Base-by-base conservation (phyloP, 2,329 filamentous ascomycete species). In the Cercospora nicotianae region DNA sequence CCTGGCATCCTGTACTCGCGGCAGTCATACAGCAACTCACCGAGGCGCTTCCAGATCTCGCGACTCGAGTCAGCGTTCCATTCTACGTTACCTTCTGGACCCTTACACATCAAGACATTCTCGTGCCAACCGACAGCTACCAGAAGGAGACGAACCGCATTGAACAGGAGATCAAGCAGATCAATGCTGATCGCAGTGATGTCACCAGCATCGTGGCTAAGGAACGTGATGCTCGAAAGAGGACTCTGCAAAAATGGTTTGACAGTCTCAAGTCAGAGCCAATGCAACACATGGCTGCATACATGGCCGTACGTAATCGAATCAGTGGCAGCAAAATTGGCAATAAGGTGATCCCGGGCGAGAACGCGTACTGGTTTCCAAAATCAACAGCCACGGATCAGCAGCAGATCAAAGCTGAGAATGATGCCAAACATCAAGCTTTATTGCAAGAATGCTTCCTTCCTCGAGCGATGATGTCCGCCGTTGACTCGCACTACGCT, bases 81-180 rank as follows among this genome's bases (percentile, higher is more conserved):
- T 94, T 97, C 77, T 97, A 93, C 75, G 88, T 91, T 53, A 91
- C 91, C 0, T 99, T 99, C 80, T 99, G 95, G 95, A 90, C 94
- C 61, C 84, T 97, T 12, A 90, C 93, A 30, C 86, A 96, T 3
- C 89, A 91, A 57, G 94, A 99, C 77, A 83, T 97, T 66, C 87
- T 88, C 66, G 89, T 94, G 70, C 91, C 92, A 1, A 88, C 88
- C 69, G 86, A 88, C 36, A 91, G 90, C 68, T 99, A 99, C 77
- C 86, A 91, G 59, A 86, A 88, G 16, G 93, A 96, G 76, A 89
- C 90, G 39, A 87, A 88, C 20, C 86, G 88, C 8, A 83, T 93
- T 23, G 87, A 89, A 72, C 87, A 87, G 65, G 88, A 90, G 75
- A 86, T 90, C 59, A 84, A 87, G 36, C 85, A 88, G 0, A 84